These are phyloP conservation scores for Cyanidium caldarium DNA, from an alignment of 23 red algal genomes.

Conservation along the genomic window DNA sequence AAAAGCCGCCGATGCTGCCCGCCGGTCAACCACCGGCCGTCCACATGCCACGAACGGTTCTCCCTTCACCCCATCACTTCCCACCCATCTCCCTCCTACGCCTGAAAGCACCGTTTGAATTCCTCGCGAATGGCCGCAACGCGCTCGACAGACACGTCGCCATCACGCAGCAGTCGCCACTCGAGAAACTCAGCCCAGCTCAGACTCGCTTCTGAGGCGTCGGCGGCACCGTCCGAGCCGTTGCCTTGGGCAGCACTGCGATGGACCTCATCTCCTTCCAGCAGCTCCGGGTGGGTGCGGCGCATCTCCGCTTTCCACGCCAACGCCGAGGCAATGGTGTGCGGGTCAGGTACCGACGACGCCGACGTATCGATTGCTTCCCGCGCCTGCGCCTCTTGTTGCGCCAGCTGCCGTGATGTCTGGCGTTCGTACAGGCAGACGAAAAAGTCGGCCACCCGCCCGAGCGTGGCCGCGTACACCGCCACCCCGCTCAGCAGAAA, in stretches of 20 bases:
- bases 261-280: not conserved
- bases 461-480: not conserved
- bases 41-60: no score
- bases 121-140: not conserved
- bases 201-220: not conserved
- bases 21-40: no score
- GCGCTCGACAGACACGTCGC: not conserved
- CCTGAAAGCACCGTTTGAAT: not conserved
- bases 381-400: not conserved
- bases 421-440: not conserved
- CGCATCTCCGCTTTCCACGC: conserved; percentile 1
- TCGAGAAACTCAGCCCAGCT: conserved; percentile 3
- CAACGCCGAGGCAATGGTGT: not conserved
- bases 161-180: not conserved
- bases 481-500: not conserved
- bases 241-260: not conserved
- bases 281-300: not conserved
- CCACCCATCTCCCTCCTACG: no score
- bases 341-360: no score
- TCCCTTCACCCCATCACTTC: no score
- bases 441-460: conserved; percentile 2
- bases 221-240: not conserved
- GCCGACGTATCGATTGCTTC: no score
- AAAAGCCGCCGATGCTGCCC: no score
- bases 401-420: not conserved